Base-by-base conservation (phyloP, 257 asterid genomes). In the Striga asiatica region DNA sequence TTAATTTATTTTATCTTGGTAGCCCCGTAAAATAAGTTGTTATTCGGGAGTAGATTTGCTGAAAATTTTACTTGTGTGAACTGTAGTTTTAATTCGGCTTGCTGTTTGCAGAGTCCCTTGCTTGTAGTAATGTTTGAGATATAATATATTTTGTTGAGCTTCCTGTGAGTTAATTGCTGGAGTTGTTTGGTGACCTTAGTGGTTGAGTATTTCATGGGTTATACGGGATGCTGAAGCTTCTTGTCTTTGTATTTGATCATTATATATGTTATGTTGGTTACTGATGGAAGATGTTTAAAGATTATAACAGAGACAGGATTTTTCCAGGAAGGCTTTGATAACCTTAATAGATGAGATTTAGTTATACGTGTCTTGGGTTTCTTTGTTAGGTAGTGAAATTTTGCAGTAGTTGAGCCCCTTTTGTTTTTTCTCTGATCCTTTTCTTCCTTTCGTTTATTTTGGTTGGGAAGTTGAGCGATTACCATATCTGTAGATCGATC, bases 1-100 rank as follows among this genome's bases (percentile, higher is more conserved):
- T n/a, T n/a, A n/a, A n/a, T n/a, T n/a, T n/a, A n/a, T n/a, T n/a
- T n/a, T n/a, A n/a, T n/a, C n/a, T 68, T 71, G 76, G 73, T 78
- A 73, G 84, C n/a, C n/a, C 70, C 61, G 12, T 51, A 59, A 65
- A 77, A 83, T 72, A 75, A 83, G 75, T 78, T 74, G 73, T 76
- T 53, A 63, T 76, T 60, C 60, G 74, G 75, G 73, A 71, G 59
- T 72, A 62, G 79, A 60, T 73, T 74, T 75, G 58, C 70, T 76
- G 43, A 5, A 8, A 54, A 61, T 46, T 73, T 47, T 38, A 56
- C n/a, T n/a, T 72, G 57, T 72, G 66, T 76, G 23, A 72, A 66
- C 19, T 83, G 77, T 76, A 80, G 83, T 70, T 66, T 64, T 66
- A 60, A 71, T 73, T 54, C 23, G 65, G 81, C 71, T 75, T 74